Evolutionary conservation across 331 rosid genomes (phyloP), one percentile per base, ranked within the genome.

Genomic region (Saraca asoca): DNA sequence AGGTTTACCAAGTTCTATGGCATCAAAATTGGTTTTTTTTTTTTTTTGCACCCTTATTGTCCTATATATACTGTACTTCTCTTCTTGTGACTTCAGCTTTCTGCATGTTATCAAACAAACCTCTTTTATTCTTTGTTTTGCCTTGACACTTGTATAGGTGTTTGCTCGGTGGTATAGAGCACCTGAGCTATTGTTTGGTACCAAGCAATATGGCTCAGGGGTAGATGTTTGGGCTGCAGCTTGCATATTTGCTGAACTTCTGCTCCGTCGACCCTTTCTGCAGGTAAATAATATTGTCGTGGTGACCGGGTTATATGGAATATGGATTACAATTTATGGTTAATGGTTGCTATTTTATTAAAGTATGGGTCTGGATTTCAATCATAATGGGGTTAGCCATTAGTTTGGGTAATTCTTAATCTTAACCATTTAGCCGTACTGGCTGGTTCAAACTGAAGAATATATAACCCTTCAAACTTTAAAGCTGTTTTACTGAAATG

Each of bases 171-270:
- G 98, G 98, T 91, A 91, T 77, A 91, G 98, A 87, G 98, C 98
- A 78, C 98, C 98, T 29, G 98, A 91, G 78, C 80, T 91, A 45
- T 79, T 91, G 81, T 91, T 91, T 80, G 96, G 98, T 37, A 82
- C 96, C 68, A 91, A 89, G 83, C 96, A 88, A 72, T 91, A 91
- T 69, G 98, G 98, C 34, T 69, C 98, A 15, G 95, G 92, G 63
- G 98, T 91, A 45, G 98, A 91, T 89, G 96, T 91, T 64, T 91
- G 98, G 98, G 98, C 98, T 59, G 96, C 98, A 46, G 98, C 89
- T 59, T 91, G 96, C 79, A 89, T 91, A 78, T 91, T 91, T 31
- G 95, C 98, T 34, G 98, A 91, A 71, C 91, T 91, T 48, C 85
- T 91, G 39, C 89, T 91, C 33, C 95, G 98, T 66, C 83, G 95